Evolutionary conservation across 192 early-diverging fungal species (phyloP).

Genomic region (Coemansia asiatica): DNA sequence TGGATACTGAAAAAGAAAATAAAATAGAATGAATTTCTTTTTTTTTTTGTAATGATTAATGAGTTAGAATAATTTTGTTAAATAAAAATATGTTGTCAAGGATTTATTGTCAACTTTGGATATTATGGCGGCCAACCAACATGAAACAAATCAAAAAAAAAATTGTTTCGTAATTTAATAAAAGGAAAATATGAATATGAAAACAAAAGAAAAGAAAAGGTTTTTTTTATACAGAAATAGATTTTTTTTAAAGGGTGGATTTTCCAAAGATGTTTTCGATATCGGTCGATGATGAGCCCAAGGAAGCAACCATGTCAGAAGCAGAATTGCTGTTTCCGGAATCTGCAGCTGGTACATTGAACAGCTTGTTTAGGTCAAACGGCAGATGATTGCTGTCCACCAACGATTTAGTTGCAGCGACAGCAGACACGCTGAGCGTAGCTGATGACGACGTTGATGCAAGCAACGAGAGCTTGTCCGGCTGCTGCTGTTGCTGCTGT

Average conservation of each 20-base stretch:
- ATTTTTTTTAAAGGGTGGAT: slow-evolving; percentile 6
- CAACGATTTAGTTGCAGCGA: too few relatives aligned
- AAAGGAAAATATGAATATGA: not conserved
- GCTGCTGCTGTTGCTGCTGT: not conserved
- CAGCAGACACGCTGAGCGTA: not conserved
- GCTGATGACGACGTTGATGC: not conserved
- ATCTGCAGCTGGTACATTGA: slow-evolving; percentile 6
- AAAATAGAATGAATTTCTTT: not conserved
- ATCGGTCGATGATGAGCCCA: slow-evolving; percentile 3
- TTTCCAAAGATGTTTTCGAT: slow-evolving; percentile 23
- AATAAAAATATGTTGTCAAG: not conserved
- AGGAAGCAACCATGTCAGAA: not conserved
- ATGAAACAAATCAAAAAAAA: not conserved
- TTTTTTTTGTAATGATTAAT: too few relatives aligned
- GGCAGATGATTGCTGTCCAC: not conserved
- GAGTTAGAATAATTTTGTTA: not conserved
- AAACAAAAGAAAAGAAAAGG: not conserved
- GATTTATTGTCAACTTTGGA: not conserved
- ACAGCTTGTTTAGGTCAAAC: slow-evolving; percentile 34
- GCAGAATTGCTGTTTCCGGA: not conserved
- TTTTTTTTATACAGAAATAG: slow-evolving; percentile 5
- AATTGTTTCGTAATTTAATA: not conserved
- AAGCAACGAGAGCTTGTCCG: not conserved
- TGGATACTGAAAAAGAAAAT: not conserved
- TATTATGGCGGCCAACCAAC: not conserved